Conservation (phyloP, 169 alveolate genomes). For the Cryptosporidium sp. region DNA sequence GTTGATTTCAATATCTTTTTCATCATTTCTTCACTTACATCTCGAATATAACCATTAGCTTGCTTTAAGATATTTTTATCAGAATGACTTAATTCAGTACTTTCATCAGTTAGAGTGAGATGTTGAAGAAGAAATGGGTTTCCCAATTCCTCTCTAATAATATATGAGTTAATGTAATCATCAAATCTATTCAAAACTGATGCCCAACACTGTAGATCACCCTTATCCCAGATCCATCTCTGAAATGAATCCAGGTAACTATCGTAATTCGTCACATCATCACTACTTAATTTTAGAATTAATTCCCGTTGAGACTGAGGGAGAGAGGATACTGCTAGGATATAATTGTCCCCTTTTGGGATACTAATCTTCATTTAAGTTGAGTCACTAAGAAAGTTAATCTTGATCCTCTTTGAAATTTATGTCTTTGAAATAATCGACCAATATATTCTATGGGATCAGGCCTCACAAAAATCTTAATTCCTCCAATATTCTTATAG, state of each 20-base stretch:
- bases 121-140: slow-evolving; percentile 38
- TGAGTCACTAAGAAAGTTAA: background rate
- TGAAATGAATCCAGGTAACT: slow-evolving; percentile 58
- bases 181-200: slow-evolving; percentile 73
- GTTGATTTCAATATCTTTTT: slow-evolving; percentile 67
- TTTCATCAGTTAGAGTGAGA: slow-evolving; percentile 9
- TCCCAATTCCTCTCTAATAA: slow-evolving; percentile 53
- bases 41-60: background rate
- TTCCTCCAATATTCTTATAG: slow-evolving; percentile 10
- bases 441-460: background rate
- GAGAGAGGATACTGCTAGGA: slow-evolving; percentile 72
- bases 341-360: slow-evolving; percentile 77
- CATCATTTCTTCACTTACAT: slow-evolving; percentile 63
- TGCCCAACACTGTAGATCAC: slow-evolving; percentile 75
- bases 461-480: background rate
- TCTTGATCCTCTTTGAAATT: slow-evolving; percentile 9
- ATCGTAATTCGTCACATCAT: slow-evolving; percentile 22
- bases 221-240: slow-evolving; percentile 75
- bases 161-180: slow-evolving; percentile 55
- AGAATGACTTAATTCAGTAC: background rate
- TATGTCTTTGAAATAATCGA: background rate
- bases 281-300: slow-evolving; percentile 56
- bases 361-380: slow-evolving; percentile 73
- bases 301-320: slow-evolving; percentile 55
- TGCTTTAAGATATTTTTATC: background rate